Percentiles rank a stretch among this genome's conserved stretches.
phyloP scores from a whole-genome alignment of 306 rosid genomes.

The Heteromeles arbutifolia region DNA sequence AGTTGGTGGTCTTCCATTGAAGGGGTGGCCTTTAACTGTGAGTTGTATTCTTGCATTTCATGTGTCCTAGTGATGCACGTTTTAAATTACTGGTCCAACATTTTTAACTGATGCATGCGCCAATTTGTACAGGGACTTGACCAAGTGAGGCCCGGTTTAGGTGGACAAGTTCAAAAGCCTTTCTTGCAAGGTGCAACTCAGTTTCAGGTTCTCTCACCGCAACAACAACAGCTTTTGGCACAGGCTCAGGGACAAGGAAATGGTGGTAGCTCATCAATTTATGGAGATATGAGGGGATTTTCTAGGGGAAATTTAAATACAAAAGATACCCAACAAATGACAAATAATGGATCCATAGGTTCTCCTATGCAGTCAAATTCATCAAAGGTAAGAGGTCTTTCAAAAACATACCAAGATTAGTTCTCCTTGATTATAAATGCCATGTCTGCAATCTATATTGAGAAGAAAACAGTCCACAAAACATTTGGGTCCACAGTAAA shows the following conservation, averaged over 20 bases:
- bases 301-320: slow-evolving; percentile 59
- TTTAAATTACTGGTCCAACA: slow-evolving; percentile 20
- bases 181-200: slow-evolving; percentile 73
- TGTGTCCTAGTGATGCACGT: slow-evolving; percentile 7
- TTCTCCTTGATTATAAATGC: background rate
- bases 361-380: slow-evolving; percentile 91
- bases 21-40: slow-evolving; percentile 97
- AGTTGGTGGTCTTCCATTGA: slow-evolving; percentile 70
- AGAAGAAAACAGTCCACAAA: too few species aligned
- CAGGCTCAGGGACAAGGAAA: slow-evolving; percentile 86
- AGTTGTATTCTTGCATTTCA: slow-evolving; percentile 28
- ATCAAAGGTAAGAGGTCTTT: slow-evolving; percentile 51
- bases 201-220: slow-evolving; percentile 82
- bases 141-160: slow-evolving; percentile 75
- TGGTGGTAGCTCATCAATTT: slow-evolving; percentile 45
- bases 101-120: slow-evolving; percentile 20
- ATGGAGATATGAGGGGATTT: slow-evolving; percentile 78
- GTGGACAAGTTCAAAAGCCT: slow-evolving; percentile 86
- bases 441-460: background rate
- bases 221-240: slow-evolving; percentile 73
- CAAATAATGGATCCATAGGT: slow-evolving; percentile 77
- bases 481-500: too few species aligned
- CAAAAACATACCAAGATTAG: background rate
- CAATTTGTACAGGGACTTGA: slow-evolving; percentile 64
- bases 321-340: slow-evolving; percentile 65